Evolutionary conservation across 805 yeast species (phyloP), one percentile per base, ranked within the genome.

Genomic region (Teunomyces pallodes): DNA sequence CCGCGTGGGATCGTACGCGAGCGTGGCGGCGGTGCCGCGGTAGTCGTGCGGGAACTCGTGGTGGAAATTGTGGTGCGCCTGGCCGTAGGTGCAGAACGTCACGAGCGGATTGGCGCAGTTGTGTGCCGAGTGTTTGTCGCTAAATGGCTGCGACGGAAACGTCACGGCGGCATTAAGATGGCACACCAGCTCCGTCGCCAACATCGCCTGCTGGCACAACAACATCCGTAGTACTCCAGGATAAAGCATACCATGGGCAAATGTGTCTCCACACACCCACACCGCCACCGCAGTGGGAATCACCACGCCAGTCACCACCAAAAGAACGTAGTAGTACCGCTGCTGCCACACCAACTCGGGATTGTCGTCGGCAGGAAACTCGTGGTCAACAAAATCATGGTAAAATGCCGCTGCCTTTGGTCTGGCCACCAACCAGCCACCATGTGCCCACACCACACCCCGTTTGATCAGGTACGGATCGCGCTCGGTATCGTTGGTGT

Each of bases 1-100:
- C 72, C 88, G 90, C 36, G 95, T 86, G 9, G 97, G 97, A 66
- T 91, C 98, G 66, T 82, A 86, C 42, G 86, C 84, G 66, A 82
- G 83, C 79, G 84, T 76, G 52, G 82, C 79, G 47, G 80, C 70
- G 5, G 90, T 88, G 55, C 83, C 83, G 52, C 97, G 77, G 69
- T 86, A 90, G 67, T 91, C 97, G 54, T 86, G 83, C 5, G 97
- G 96, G 67, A 91, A 91, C 69, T 90, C 96, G 70, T 92, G 97
- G 70, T 91, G 98, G 72, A 87, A 92, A 69, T 90, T 91, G 66
- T 90, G 95, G 67, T 83, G 83, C 4, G 96, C 92, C 69, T 91
- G 97, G 9, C 98, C 98, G 61, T 86, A 83, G 0, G 96, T 86
- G 12, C 88, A 73, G 12, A 82, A 61, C 17, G 83, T 83, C 24